Percentiles rank a stretch among this genome's conserved stretches.
These are phyloP conservation scores for Clonostachys solani DNA, from an alignment of 2,329 filamentous ascomycete genomes.

Conservation along the genomic window DNA sequence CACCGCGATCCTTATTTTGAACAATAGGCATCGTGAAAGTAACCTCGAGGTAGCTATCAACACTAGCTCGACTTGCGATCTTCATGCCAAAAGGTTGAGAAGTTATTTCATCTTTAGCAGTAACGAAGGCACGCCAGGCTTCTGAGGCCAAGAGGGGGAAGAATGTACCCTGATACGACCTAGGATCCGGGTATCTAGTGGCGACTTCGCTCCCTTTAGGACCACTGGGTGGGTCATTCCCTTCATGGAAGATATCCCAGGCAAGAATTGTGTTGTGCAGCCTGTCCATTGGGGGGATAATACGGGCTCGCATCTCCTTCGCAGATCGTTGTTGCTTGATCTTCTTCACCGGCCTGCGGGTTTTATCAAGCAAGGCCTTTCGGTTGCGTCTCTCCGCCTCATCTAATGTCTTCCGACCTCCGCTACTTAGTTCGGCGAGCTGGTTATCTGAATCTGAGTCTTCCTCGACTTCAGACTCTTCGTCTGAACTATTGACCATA, in stretches of 20 bases:
- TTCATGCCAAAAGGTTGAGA: slow-evolving; percentile 83
- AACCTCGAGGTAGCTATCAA: slow-evolving; percentile 91
- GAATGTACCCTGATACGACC: slow-evolving; percentile 84
- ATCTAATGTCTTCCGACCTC: slow-evolving; percentile 41
- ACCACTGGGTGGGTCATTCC: slow-evolving; percentile 77
- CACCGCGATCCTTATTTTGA: slow-evolving; percentile 65
- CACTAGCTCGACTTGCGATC: slow-evolving; percentile 79
- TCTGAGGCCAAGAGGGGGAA: slow-evolving; percentile 86
- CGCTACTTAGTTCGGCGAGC: slow-evolving; percentile 41
- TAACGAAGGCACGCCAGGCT: slow-evolving; percentile 92
- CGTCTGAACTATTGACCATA: slow-evolving; percentile 83
- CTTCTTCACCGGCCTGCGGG: slow-evolving; percentile 77
- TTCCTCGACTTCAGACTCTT: slow-evolving; percentile 65
- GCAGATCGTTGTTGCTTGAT: slow-evolving; percentile 73
- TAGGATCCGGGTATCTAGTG: slow-evolving; percentile 70
- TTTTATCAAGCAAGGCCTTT: slow-evolving; percentile 47
- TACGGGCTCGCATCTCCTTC: slow-evolving; percentile 90
- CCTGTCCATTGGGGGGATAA: slow-evolving; percentile 82
- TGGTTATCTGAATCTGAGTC: slow-evolving; percentile 32
- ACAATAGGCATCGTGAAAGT: slow-evolving; percentile 73
- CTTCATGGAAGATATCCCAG: slow-evolving; percentile 92
- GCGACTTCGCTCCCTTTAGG: slow-evolving; percentile 73
- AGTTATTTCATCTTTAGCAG: slow-evolving; percentile 80
- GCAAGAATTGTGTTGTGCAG: slow-evolving; percentile 82
- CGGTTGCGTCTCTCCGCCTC: slow-evolving; percentile 40